Evolutionary conservation across 164 flowering plant genomes (phyloP), one percentile per base, ranked within the genome.

Genomic region (Warburgia ugandensis): DNA sequence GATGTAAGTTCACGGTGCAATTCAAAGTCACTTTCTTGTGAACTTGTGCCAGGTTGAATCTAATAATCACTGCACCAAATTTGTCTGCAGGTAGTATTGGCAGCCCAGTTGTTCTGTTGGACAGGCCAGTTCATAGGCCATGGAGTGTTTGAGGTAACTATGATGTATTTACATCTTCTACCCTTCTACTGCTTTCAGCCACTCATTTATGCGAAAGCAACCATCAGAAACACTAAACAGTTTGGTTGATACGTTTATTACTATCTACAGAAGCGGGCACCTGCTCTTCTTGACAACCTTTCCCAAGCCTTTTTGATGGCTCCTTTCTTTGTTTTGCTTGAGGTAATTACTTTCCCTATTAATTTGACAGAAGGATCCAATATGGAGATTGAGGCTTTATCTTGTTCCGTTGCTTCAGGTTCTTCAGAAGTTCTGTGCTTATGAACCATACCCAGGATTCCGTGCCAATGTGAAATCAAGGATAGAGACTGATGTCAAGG

Each of bases 401-500:
- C 10, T 19, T 28, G 40, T 9, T 52, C 60, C 41, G 44, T 58
- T 61, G 32, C 20, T 47, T 40, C 77, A 86, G 95, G 78, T 67
- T 56, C 89, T 88, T 43, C 77, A 80, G 30, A 66, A 60, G 26
- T 51, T 56, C n/a, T 74, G 73, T 9, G 80, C 73, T 27, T 90
- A 90, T 50, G 97, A 90, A 60, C 97, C 97, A 48, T 86, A 86
- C 49, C 82, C 84, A 0, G 97, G 94, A 22, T 90, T 90, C 59
- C 73, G 69, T 55, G 67, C 56, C 17, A 51, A 45, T 1, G 94
- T 89, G 19, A 50, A 70, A 48, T 64, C 70, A 7, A 77, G 59
- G 71, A 58, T 83, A 11, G 74, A 70, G 3, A 73, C 72, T 33
- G 75, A 82, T 11, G 61, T 79, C 55, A 67, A 73, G 55, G 74